Base-by-base conservation (phyloP, 1,284 basidiomycete species). In the Calocybe gambosa region DNA sequence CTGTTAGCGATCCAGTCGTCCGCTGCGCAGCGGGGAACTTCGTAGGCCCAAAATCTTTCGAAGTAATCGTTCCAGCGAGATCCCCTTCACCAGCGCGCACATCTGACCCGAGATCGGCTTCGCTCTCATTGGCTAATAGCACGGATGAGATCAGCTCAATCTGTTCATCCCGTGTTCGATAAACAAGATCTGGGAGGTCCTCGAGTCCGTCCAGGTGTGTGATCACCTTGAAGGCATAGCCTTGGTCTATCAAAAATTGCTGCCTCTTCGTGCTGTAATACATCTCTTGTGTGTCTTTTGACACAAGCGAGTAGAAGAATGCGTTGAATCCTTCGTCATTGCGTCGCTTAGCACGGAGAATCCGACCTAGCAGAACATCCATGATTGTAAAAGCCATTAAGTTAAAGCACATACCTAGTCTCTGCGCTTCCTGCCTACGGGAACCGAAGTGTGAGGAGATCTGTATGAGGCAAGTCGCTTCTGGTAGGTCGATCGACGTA, bases 261-360 rank as follows among this genome's bases (percentile, higher is more conserved):
- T 99, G 96, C 16, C 96, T 83, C 69, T 99, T 99, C 10, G 96
- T 97, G 61, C 92, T 95, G 74, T 98, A 99, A 69, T 87, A 99
- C 93, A 99, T 99, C 69, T 99, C 96, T 60, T 96, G 91, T 0
- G 96, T 99, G 69, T 99, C 95, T 65, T 96, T 97, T 31, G 93
- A 96, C 36, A 99, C 96, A 23, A 99, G 80, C 26, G 93, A 97
- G 68, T 99, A 99, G 72, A 99, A 99, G 70, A 99, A 99, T 10
- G 96, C 96, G 57, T 99, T 99, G 74, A 99, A 99, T 1, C 96
- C 96, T 66, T 99, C 96, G 62, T 99, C 96, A 63, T 99, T 99
- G 55, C 96, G 78, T 46, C 96, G 80, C 68, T 99, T 99, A 7
- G 96, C 96, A 50, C 96, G 85, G 45, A 99, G 72, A 58, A 99